Conservation (phyloP, 805 yeast species). For the Pichia nanzhaoensis region DNA sequence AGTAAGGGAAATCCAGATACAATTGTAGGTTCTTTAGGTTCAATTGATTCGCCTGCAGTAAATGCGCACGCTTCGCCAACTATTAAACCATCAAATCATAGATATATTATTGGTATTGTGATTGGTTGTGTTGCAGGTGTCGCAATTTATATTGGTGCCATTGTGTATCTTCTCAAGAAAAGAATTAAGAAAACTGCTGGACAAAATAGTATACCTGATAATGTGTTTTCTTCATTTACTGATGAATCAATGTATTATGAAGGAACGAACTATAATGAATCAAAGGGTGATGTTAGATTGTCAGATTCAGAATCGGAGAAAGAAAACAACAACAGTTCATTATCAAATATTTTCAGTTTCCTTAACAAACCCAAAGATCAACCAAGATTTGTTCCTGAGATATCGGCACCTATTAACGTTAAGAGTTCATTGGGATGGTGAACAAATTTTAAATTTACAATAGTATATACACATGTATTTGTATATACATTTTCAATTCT, state of each 20-base stretch:
- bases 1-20: not conserved
- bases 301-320: slow-evolving; percentile 3
- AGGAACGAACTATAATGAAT: slow-evolving; percentile 2
- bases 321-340: slow-evolving; percentile 6
- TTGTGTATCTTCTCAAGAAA: slow-evolving; percentile 8
- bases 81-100: slow-evolving; percentile 14
- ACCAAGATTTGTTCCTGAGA: slow-evolving; percentile 34
- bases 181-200: slow-evolving; percentile 9
- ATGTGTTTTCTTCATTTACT: slow-evolving; percentile 1
- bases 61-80: slow-evolving; percentile 12
- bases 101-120: slow-evolving; percentile 65
- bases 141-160: slow-evolving; percentile 36
- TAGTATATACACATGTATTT: too few relatives aligned
- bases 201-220: not conserved
- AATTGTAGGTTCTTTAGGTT: slow-evolving; percentile 18
- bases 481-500: not conserved
- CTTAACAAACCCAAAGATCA: slow-evolving; percentile 9
- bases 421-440: slow-evolving; percentile 71
- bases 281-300: slow-evolving; percentile 11
- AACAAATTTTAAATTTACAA: not conserved
- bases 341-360: slow-evolving; percentile 13
- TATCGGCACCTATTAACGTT: slow-evolving; percentile 64
- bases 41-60: slow-evolving; percentile 22
- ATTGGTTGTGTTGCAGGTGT: slow-evolving; percentile 82
- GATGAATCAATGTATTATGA: not conserved